phyloP scores from a whole-genome alignment of 345 rosid species.

The Rhizophora apiculata region DNA sequence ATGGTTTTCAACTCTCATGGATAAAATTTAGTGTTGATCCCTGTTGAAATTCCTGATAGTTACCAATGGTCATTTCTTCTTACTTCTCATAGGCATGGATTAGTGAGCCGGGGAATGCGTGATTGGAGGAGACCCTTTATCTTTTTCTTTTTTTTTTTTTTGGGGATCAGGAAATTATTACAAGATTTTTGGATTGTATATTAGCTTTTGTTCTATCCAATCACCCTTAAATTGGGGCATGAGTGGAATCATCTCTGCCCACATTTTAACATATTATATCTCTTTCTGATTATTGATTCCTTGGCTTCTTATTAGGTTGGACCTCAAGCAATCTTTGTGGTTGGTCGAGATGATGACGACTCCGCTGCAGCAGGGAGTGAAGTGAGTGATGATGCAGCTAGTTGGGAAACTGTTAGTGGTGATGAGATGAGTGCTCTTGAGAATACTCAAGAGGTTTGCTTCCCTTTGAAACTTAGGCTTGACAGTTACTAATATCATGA shows the following conservation, averaged over 20 bases:
- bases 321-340: constrained; percentile 95
- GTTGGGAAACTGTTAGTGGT: constrained; percentile 94
- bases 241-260: neutral
- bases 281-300: constrained; percentile 19
- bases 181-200: neutral
- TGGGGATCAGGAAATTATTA: neutral
- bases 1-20: neutral
- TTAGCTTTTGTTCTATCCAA: neutral
- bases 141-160: neutral
- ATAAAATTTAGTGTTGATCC: neutral
- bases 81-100: neutral
- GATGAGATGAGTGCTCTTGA: constrained; percentile 60
- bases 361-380: constrained; percentile 82
- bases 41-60: neutral
- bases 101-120: neutral
- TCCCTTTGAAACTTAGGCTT: constrained; percentile 13
- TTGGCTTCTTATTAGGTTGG: constrained; percentile 65
- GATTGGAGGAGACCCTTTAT: neutral
- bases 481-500: neutral
- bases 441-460: constrained; percentile 70
- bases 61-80: neutral
- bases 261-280: neutral
- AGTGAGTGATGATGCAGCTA: constrained; percentile 83
- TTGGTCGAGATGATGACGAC: constrained; percentile 91
- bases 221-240: neutral